Base-by-base conservation (phyloP, 2,329 filamentous ascomycete genomes). In the Epichloe sibirici region DNA sequence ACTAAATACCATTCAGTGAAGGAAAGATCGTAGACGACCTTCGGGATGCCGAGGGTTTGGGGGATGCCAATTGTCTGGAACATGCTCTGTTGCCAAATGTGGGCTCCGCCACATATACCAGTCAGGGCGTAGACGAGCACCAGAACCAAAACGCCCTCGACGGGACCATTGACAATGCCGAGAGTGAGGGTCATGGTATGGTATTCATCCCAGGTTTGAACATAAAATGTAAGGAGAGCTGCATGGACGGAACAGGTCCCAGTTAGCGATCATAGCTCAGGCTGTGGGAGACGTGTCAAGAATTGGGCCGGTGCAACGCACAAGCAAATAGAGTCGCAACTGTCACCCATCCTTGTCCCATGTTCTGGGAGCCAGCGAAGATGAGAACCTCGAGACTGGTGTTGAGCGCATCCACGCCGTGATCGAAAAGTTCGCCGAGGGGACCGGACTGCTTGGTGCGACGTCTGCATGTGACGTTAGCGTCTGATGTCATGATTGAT, bases 181-280 rank as follows among this genome's bases (percentile, higher is more conserved):
- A 98, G 80, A 1, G 90, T 96, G 47, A 98, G 79, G 3, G 90
- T 93, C 69, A 96, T 90, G 49, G 93, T 98, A 72, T 97, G 91
- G 71, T 97, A 98, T 68, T 97, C 93, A 65, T 98, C 93, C 93
- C 93, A 98, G 37, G 93, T 97, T 68, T 97, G 93, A 43, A 97
- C 86, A 69, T 97, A 97, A 70, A 98, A 98, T n/a, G 93, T 96
- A 62, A 94, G 75, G 54, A 91, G 81, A 6, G 87, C 85, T 89
- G 56, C n/a, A 55, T 59, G 48, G 31, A 23, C 13, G 15, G 57
- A 38, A 44, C 21, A 38, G 5, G 21, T n/a, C n/a, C 11, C 4
- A 3, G 50, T 55, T 34, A 54, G 43, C 31, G 5, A 28, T 49
- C 25, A 40, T 48, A 11, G n/a, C 25, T 51, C 15, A 13, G 17